Evolutionary conservation across 2,329 filamentous ascomycete species (phyloP).

Genomic region (Diaporthe ilicicola): DNA sequence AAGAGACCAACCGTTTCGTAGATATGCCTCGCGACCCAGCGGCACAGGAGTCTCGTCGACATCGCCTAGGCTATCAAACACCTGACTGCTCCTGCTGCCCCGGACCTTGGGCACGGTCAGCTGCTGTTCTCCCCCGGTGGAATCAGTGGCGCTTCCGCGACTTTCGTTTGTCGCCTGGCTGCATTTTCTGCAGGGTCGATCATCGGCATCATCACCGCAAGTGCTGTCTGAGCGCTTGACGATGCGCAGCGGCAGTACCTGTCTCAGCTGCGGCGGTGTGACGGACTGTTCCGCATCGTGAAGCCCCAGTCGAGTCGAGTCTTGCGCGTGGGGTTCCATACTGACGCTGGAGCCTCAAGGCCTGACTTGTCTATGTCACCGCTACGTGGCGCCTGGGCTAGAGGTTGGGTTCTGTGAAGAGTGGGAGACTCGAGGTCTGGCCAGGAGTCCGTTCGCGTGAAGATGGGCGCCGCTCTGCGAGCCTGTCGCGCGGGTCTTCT

Average conservation of each 20-base stretch:
- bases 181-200: slow-evolving; percentile 22
- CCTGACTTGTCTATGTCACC: background rate
- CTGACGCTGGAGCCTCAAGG: slow-evolving; percentile 14
- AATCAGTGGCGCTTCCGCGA: slow-evolving; percentile 38
- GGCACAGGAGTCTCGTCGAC: slow-evolving; percentile 21
- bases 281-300: slow-evolving; percentile 36
- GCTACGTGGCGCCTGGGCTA: background rate
- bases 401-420: background rate
- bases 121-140: slow-evolving; percentile 37
- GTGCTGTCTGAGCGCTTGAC: slow-evolving; percentile 50
- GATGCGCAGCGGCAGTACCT: slow-evolving; percentile 58
- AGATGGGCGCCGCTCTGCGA: background rate
- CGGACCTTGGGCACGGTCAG: slow-evolving; percentile 49
- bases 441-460: slow-evolving; percentile 43
- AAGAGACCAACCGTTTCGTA: slow-evolving; percentile 6
- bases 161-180: slow-evolving; percentile 39
- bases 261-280: slow-evolving; percentile 21
- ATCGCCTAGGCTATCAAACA: slow-evolving; percentile 2
- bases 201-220: slow-evolving; percentile 10
- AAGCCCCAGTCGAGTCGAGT: slow-evolving; percentile 44
- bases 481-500: background rate
- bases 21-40: slow-evolving; percentile 22
- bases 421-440: slow-evolving; percentile 42
- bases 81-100: slow-evolving; percentile 29
- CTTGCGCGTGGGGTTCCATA: slow-evolving; percentile 47